phyloP scores from a whole-genome alignment of 129 eudicot genomes.

The Kitagawia praeruptora region DNA sequence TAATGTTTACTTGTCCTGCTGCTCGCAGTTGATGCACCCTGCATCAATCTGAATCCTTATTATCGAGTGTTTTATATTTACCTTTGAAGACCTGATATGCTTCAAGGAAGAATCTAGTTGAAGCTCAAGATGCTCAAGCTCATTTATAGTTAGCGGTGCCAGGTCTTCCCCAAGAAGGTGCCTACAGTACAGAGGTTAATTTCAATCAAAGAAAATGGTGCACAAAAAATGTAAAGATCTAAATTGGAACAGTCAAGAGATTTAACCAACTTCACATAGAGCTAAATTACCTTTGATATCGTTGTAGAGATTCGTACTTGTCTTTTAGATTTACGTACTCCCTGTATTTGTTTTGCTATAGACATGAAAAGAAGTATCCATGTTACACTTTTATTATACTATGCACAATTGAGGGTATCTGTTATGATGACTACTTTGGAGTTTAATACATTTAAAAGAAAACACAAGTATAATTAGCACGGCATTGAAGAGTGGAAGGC shows the following conservation, averaged over 20 bases:
- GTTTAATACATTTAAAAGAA: too few species aligned
- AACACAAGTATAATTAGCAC: neutral
- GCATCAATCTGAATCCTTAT: neutral
- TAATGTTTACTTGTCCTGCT: neutral
- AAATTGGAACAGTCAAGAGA: neutral
- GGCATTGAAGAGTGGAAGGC: neutral
- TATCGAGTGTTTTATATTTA: conserved; percentile 7
- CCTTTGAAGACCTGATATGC: conserved; percentile 80
- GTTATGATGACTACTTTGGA: neutral
- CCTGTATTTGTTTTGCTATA: conserved; percentile 71
- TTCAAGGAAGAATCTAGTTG: conserved; percentile 82
- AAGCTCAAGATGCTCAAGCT: conserved; percentile 85
- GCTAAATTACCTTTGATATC: conserved; percentile 2
- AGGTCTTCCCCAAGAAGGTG: conserved; percentile 89
- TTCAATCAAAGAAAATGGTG: neutral
- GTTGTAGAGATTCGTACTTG: conserved; percentile 65
- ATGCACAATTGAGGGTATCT: neutral
- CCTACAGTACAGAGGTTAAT: conserved; percentile 26
- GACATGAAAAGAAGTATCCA: neutral
- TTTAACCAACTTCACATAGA: neutral
- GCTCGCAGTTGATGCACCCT: neutral
- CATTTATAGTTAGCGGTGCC: conserved; percentile 68
- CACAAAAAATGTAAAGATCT: neutral
- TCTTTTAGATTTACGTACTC: conserved; percentile 72
- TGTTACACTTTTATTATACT: neutral